Evolutionary conservation across 345 rosid species (phyloP).

Genomic region (Barbarea vulgaris): DNA sequence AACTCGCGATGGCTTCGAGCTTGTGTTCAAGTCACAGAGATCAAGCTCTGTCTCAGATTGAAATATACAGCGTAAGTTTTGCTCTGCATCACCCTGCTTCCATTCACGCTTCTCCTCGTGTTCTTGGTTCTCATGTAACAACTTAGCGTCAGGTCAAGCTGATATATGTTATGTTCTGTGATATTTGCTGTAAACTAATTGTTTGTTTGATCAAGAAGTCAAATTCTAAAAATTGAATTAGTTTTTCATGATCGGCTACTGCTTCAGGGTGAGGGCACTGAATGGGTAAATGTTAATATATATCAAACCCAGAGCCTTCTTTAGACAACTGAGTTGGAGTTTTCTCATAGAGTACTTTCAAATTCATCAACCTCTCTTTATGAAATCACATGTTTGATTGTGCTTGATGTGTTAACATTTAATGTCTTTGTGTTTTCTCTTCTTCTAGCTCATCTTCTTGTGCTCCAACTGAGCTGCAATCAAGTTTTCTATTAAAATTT

Average conservation of each 20-base stretch:
- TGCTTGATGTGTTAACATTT: neutral
- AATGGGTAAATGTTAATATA: conserved; percentile 56
- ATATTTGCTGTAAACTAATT: neutral
- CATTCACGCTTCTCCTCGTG: conserved; percentile 47
- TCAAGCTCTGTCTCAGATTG: conserved; percentile 67
- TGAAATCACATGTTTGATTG: neutral
- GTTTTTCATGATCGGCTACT: neutral
- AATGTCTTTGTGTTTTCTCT: neutral
- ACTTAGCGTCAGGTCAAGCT: neutral
- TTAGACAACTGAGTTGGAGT: conserved; percentile 79
- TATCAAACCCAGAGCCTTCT: conserved; percentile 49
- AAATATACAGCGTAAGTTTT: conserved; percentile 50
- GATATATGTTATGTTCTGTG: neutral
- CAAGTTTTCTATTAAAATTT: conserved; percentile 47
- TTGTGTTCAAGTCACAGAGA: conserved; percentile 50
- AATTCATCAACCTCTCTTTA: neutral
- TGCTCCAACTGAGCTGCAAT: conserved; percentile 65
- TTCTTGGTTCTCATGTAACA: conserved; percentile 51
- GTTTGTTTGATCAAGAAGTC: neutral
- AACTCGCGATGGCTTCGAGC: neutral
- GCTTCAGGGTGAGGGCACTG: conserved; percentile 72
- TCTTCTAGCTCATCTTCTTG: conserved; percentile 60
- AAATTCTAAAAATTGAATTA: neutral
- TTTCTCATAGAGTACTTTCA: conserved; percentile 66
- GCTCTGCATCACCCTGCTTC: conserved; percentile 47